Base-by-base conservation (phyloP, 768 basidiomycete species). In the Pleurotus citrinopileatus region DNA sequence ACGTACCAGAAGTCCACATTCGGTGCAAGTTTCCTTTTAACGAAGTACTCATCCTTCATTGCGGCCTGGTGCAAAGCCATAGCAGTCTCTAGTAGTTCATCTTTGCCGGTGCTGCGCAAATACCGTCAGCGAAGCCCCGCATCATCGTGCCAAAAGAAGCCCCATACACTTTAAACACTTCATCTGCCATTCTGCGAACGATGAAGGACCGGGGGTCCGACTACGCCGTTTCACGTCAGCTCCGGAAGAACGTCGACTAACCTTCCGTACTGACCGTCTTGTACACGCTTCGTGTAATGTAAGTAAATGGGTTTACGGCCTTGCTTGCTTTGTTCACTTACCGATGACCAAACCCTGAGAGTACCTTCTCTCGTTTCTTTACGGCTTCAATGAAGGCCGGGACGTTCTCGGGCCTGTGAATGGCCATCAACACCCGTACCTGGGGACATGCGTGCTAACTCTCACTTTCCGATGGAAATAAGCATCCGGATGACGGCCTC, bases 401-500 rank as follows among this genome's bases (percentile, higher is more conserved):
- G 4, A 94, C 91, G 61, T 94, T 92, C 63, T 84, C 82, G 8
- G 91, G 90, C 55, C 87, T 89, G 57, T 46, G 34, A 26, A 29
- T 27, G n/a, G 46, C 28, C 15, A 34, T 42, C 42, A 43, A 40
- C 4, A 20, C 40, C 42, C 22, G 19, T 12, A 28, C 23, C 32
- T 29, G 2, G 20, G 8, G 7, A 17, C 15, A 26, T 19, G 13
- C 20, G 3, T 28, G 17, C 4, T 23, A n/a, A 28, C 19, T 66
- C 83, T 62, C 61, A 89, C 82, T 82, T 83, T 61, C 91, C 93
- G 57, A 96, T 94, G 1, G 89, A 85, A 38, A 92, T 79, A 37
- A 96, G 74, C 94, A 96, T 96, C 12, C 94, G 85, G 63, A 96
- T 93, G 57, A 96, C 94, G 4, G 94, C 92, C 67, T 96, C 93